Conservation (phyloP, 1,284 basidiomycete species). For the Fistulinella staudtii region DNA sequence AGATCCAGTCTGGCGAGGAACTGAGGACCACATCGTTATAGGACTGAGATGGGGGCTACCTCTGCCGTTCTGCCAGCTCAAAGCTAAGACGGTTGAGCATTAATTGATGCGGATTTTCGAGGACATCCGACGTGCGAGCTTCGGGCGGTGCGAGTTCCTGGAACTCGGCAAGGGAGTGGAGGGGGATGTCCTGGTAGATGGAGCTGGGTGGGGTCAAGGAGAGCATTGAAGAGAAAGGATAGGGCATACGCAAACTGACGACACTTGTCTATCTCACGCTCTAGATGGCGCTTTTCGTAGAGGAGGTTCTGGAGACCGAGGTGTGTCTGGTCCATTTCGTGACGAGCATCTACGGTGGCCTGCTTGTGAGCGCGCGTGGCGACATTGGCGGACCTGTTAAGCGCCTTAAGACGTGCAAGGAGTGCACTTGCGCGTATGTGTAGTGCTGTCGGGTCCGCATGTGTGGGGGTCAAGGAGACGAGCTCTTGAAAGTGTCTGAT, state of each 20-base stretch:
- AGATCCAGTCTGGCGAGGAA: slow-evolving; percentile 53
- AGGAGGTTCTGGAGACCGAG: slow-evolving; percentile 76
- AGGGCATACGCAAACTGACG: slow-evolving; percentile 72
- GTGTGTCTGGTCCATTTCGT: slow-evolving; percentile 80
- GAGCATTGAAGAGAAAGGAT: not conserved
- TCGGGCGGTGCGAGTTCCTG: slow-evolving; percentile 60
- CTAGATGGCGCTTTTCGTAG: slow-evolving; percentile 79
- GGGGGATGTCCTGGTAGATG: slow-evolving; percentile 75
- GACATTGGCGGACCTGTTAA: slow-evolving; percentile 69
- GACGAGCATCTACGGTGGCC: slow-evolving; percentile 66
- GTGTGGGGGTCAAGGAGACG: slow-evolving; percentile 42
- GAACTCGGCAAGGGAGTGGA: slow-evolving; percentile 67
- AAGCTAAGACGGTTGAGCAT: slow-evolving; percentile 80
- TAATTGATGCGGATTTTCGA: slow-evolving; percentile 68
- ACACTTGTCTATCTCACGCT: slow-evolving; percentile 83
- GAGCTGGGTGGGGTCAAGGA: slow-evolving; percentile 43
- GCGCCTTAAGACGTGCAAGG: slow-evolving; percentile 67
- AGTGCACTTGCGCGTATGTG: slow-evolving; percentile 67
- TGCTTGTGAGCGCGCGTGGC: slow-evolving; percentile 67
- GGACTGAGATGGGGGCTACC: slow-evolving; percentile 41
- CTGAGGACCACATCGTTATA: slow-evolving; percentile 10
- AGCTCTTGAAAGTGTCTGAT: slow-evolving; percentile 61
- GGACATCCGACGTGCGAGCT: slow-evolving; percentile 53
- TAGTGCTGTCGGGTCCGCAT: slow-evolving; percentile 49
- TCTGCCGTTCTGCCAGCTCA: slow-evolving; percentile 75